Base-by-base conservation (phyloP, 805 yeast genomes). In the Danielozyma ontarioensis region DNA sequence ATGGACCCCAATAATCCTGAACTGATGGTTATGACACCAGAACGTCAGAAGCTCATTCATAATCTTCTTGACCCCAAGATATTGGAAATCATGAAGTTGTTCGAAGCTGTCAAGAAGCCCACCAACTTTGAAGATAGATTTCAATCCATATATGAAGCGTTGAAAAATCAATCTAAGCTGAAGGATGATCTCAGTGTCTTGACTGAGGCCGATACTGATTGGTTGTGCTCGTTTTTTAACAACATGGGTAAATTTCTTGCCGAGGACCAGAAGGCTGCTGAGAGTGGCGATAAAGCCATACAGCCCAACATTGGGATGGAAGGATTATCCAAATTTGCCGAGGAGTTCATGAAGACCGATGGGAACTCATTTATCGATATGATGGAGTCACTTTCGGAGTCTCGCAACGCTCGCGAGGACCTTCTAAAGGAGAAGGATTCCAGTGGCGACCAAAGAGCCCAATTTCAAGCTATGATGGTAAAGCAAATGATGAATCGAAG, bases 361-460 rank as follows among this genome's bases (percentile, higher is more conserved):
- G 95, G 95, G n/a, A 72, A 73, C 41, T 74, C 78, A 27, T 84
- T 87, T 42, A 71, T 86, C 21, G 80, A 80, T 42, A 80, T 85
- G 71, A 80, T 88, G 76, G 94, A 86, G 53, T 72, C 77, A 33
- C 63, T 84, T 28, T 84, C 87, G 3, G 72, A 72, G 36, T 69
- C 77, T 46, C 64, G 55, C 53, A 48, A 39, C 26, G 60, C 46
- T 31, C 45, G 56, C 37, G 63, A 55, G 40, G 55, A 48, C 26
- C 29, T 49, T 11, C 35, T 53, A 27, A 45, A 42, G 28, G 56
- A 44, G 19, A 25, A 49, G 12, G 49, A 48, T 28, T 55, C 47
- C 17, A 27, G 31, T 6, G 6, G 13, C 17, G 16, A n/a, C 5
- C 17, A 13, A 10, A 25, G 13, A 25, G 27, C 6, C 27, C 22